Base-by-base conservation (phyloP, 23 red algal species). In the Gracilaria domingensis region DNA sequence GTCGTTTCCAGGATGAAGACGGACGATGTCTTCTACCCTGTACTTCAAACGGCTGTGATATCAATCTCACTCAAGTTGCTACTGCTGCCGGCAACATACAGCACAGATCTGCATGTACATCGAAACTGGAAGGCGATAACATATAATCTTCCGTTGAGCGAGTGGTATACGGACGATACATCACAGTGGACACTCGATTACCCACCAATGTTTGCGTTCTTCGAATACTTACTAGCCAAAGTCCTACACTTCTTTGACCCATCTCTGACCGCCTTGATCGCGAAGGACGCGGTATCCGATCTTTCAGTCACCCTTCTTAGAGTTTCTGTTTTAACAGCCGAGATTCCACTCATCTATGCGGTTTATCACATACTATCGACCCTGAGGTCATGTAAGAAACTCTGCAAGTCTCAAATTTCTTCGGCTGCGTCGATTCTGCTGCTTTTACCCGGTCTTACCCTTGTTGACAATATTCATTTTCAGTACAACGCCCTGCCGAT, bases 381-480 rank as follows among this genome's bases (percentile, higher is more conserved):
- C 13, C 58, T 82, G 37, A 4, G 14, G 1, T 53, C 12, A 23
- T 20, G 23, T 34, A 18, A 28, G 36, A 82, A 82, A 60, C 36
- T 82, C 23, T 26, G 8, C 0, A 56, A 32, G 21, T 82, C 79
- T 25, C 50, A 20, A 45, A 59, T 40, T 13, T 37, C 36, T 40
- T 24, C 30, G 5, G 75, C 79, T 58, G 28, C 81, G 34, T 57
- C 25, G 6, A 18, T 75, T 26, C 18, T 92, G 28, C 61, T 83
- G 26, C n/a, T 83, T 51, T 20, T 24, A 32, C 89, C 89, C 30
- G 93, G 85, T 76, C 59, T 98, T 34, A 92, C 78, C 13, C 53
- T 98, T 18, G 93, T 98, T 51, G 96, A 98, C 53, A 83, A 98
- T 78, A 93, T 98, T 59, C 96, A 98, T 61, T 98, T 98, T 75